A percentile compares a stretch with the other conserved stretches of the same genome.
Conservation (phyloP, 495 filamentous ascomycete species). For the Choiromyces venosus region DNA sequence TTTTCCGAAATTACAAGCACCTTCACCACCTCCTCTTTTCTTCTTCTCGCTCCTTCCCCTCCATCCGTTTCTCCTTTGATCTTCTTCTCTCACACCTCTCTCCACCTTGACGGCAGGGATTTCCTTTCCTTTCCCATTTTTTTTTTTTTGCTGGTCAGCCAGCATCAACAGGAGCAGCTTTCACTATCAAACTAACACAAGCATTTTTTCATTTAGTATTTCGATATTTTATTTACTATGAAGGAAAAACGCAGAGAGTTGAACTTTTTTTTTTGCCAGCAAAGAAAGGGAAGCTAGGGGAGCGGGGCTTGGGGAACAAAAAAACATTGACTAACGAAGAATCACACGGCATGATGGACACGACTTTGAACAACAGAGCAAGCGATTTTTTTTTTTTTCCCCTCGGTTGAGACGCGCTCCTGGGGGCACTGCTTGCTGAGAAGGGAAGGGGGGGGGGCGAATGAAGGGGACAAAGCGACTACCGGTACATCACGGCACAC, state of each 20-base stretch:
- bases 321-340: conserved; percentile 24
- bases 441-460: conserved; percentile 29
- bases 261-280: background rate
- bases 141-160: conserved; percentile 25
- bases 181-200: background rate
- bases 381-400: conserved; percentile 29
- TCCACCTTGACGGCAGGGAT: conserved; percentile 6
- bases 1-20: background rate
- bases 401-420: background rate
- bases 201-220: background rate
- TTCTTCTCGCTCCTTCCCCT: conserved; percentile 10
- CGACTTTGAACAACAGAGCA: conserved; percentile 28
- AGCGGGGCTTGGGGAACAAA: background rate
- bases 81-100: conserved; percentile 10
- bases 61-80: conserved; percentile 4
- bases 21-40: conserved; percentile 17
- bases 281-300: conserved; percentile 7
- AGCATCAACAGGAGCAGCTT: background rate
- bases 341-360: conserved; percentile 28
- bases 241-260: background rate
- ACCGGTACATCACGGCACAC: conserved; percentile 38
- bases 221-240: background rate
- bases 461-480: conserved; percentile 40
- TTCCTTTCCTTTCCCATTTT: conserved; percentile 1
- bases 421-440: conserved; percentile 17